Conservation (phyloP, 371 early-diverging fungal genomes). For the Coemansia sp. region DNA sequence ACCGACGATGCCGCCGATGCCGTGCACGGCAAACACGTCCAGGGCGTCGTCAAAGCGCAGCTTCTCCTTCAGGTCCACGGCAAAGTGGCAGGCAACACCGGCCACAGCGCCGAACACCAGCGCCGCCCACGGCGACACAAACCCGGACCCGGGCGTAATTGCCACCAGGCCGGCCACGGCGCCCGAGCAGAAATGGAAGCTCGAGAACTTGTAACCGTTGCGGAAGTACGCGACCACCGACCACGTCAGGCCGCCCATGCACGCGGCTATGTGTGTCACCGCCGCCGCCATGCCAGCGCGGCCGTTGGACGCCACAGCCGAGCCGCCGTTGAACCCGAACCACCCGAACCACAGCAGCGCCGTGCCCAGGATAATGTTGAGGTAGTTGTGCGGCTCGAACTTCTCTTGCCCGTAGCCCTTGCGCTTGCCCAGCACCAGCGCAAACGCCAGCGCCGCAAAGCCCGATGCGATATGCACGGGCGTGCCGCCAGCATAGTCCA, state of each 20-base stretch:
- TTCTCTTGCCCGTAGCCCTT: constrained; percentile 62
- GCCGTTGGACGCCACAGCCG: constrained; percentile 75
- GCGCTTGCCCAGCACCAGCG: constrained; percentile 77
- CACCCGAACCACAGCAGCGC: constrained; percentile 90
- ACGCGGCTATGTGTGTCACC: constrained; percentile 83
- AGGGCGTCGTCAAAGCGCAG: constrained; percentile 87
- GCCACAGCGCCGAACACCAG: constrained; percentile 78
- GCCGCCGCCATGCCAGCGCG: constrained; percentile 84
- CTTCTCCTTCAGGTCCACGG: constrained; percentile 72
- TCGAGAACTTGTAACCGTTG: constrained; percentile 74
- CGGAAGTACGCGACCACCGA: constrained; percentile 73
- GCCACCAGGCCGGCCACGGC: constrained; percentile 91
- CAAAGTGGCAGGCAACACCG: constrained; percentile 74
- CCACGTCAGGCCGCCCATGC: constrained; percentile 85
- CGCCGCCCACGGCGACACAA: constrained; percentile 78
- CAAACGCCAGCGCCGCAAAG: constrained; percentile 84
- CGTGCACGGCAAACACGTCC: constrained; percentile 86
- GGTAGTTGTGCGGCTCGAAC: constrained; percentile 87
- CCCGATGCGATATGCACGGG: constrained; percentile 93
- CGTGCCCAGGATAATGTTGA: constrained; percentile 85
- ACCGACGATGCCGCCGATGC: constrained; percentile 86
- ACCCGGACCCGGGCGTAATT: constrained; percentile 92
- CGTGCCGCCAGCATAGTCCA: constrained; percentile 89
- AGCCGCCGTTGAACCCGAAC: constrained; percentile 89
- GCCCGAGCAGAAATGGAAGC: constrained; percentile 88